These are phyloP conservation scores for Magnusiomyces tetraspermus DNA, from an alignment of 1,139 yeast genomes.

Conservation along the genomic window DNA sequence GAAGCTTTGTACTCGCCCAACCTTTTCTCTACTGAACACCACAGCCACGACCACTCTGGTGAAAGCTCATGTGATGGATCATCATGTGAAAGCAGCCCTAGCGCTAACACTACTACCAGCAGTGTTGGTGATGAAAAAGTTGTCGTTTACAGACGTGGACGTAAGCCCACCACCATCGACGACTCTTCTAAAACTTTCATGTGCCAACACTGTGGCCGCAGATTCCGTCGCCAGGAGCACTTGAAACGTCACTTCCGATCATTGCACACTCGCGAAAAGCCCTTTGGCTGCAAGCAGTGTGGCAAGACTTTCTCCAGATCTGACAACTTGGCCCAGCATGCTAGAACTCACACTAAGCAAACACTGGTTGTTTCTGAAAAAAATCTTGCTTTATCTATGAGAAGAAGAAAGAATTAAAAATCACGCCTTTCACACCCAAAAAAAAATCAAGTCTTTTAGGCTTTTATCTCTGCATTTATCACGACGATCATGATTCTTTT, in stretches of 20 bases:
- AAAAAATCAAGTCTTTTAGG: no score
- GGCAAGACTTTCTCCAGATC: conserved; percentile 65
- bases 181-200: conserved; percentile 27
- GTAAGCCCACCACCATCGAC: conserved; percentile 25
- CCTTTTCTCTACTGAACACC: not conserved
- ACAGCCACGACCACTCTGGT: not conserved
- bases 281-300: conserved; percentile 62
- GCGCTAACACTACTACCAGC: no score
- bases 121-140: not conserved
- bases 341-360: conserved; percentile 43
- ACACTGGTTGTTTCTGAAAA: not conserved
- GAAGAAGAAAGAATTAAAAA: not conserved
- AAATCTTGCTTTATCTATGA: not conserved
- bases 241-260: conserved; percentile 68
- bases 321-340: conserved; percentile 68
- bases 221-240: conserved; percentile 70
- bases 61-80: not conserved
- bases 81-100: no score
- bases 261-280: conserved; percentile 59
- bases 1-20: not conserved
- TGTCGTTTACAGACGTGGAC: conserved; percentile 23
- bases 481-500: not conserved
- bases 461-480: not conserved
- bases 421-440: not conserved
- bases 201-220: conserved; percentile 29